Evolutionary conservation across 2,329 filamentous ascomycete species (phyloP).

Genomic region (Ambrosiella beaveri): DNA sequence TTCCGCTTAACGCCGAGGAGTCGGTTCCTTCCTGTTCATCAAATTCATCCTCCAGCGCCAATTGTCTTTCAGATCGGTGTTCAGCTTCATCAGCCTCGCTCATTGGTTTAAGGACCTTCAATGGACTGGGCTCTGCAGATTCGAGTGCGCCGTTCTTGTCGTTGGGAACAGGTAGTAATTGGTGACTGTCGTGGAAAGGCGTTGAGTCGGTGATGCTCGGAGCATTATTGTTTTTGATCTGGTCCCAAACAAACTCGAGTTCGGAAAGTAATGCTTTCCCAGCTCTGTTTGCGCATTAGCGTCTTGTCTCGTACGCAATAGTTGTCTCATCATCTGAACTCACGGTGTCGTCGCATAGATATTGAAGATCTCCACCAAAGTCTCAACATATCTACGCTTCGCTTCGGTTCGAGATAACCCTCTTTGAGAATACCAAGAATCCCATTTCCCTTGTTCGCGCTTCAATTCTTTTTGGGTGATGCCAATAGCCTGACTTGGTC

Average conservation of each 20-base stretch:
- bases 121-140: constrained; percentile 30
- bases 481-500: constrained; percentile 40
- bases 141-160: constrained; percentile 24
- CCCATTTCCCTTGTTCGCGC: constrained; percentile 57
- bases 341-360: constrained; percentile 74
- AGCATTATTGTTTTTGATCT: constrained; percentile 68
- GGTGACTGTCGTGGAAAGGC: constrained; percentile 27
- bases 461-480: constrained; percentile 35
- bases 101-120: constrained; percentile 68
- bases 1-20: constrained; percentile 14
- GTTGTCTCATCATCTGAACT: constrained; percentile 18
- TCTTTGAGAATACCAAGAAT: constrained; percentile 84
- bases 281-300: constrained; percentile 31
- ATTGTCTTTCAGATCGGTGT: constrained; percentile 30
- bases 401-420: constrained; percentile 76
- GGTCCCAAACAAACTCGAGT: constrained; percentile 98
- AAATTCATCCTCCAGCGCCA: constrained; percentile 28
- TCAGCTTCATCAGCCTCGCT: constrained; percentile 63
- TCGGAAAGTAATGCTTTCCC: constrained; percentile 77
- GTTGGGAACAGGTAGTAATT: constrained; percentile 15
- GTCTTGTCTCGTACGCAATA: background rate
- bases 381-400: constrained; percentile 85
- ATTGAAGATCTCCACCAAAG: constrained; percentile 92
- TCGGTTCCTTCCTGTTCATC: constrained; percentile 14
- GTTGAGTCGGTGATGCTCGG: constrained; percentile 44